phyloP scores from a whole-genome alignment of 1,284 basidiomycete genomes.

The Austroboletus olivaceoglutinosus region DNA sequence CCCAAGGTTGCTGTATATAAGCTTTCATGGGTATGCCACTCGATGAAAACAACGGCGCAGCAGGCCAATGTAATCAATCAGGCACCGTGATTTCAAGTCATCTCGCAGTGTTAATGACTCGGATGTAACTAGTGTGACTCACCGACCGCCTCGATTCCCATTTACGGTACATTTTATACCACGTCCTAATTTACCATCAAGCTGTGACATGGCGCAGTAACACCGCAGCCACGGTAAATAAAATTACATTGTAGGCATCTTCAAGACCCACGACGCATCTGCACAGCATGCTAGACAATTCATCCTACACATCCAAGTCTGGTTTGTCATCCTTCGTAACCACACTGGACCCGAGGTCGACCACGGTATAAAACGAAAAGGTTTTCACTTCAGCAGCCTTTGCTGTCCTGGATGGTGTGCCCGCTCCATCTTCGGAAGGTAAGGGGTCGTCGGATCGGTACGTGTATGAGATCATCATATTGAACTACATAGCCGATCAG shows the following conservation, averaged over 20 bases:
- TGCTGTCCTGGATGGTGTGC: conserved; percentile 45
- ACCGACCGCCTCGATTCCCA: not conserved
- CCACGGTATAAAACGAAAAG: conserved; percentile 81
- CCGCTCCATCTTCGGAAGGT: conserved; percentile 56
- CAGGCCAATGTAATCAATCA: not conserved
- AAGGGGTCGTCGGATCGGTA: conserved; percentile 85
- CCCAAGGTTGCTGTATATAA: conserved; percentile 1
- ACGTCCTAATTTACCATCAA: not conserved
- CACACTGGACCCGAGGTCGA: conserved; percentile 72
- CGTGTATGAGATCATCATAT: conserved; percentile 89
- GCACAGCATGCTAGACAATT: not conserved
- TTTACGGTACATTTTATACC: not conserved
- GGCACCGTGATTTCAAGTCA: not conserved
- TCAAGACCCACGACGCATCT: too few species aligned
- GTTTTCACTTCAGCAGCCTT: conserved; percentile 73
- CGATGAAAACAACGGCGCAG: not conserved
- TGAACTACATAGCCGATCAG: conserved; percentile 58
- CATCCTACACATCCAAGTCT: conserved; percentile 27
- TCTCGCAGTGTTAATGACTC: not conserved
- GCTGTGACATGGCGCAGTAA: not conserved
- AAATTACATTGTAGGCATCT: too few species aligned
- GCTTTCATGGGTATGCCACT: not conserved
- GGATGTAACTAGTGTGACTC: not conserved
- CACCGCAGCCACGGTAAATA: not conserved
- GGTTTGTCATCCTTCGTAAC: conserved; percentile 54